Evolutionary conservation across 306 rosid species (phyloP).

Genomic region (Cucumis cinereus): DNA sequence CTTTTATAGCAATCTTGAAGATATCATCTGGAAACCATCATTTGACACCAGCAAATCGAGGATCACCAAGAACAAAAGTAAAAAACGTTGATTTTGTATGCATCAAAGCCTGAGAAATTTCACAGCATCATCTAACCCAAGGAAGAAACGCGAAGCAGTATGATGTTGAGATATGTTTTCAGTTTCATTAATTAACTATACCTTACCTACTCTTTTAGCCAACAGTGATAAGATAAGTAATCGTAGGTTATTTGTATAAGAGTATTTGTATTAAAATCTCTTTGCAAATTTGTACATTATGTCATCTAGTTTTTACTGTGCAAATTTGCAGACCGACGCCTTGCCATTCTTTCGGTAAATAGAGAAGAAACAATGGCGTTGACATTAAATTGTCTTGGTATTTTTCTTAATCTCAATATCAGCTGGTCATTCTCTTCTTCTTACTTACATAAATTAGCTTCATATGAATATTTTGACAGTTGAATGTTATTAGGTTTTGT

Average conservation of each 20-base stretch:
- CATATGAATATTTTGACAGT: neutral
- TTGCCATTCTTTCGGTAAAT: neutral
- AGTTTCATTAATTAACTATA: neutral
- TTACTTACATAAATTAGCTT: neutral
- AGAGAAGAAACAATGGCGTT: neutral
- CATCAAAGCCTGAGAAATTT: neutral
- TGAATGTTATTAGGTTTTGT: neutral
- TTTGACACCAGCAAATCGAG: conserved; percentile 52
- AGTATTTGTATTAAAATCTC: neutral
- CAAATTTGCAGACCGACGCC: neutral
- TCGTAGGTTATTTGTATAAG: neutral
- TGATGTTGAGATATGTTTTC: neutral
- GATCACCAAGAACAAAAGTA: conserved; percentile 39
- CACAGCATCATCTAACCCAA: neutral
- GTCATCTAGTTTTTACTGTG: neutral
- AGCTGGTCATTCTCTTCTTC: neutral
- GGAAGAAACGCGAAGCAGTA: neutral
- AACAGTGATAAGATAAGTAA: neutral
- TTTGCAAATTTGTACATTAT: neutral
- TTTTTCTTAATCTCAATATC: neutral
- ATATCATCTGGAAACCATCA: conserved; percentile 82
- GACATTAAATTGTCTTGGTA: neutral
- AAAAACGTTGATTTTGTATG: conserved; percentile 29
- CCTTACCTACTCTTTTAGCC: neutral
- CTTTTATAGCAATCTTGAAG: conserved; percentile 76